Evolutionary conservation across 371 early-diverging fungal species (phyloP), one percentile per base, ranked within the genome.

Genomic region (Polyrhizophydium stewartii): DNA sequence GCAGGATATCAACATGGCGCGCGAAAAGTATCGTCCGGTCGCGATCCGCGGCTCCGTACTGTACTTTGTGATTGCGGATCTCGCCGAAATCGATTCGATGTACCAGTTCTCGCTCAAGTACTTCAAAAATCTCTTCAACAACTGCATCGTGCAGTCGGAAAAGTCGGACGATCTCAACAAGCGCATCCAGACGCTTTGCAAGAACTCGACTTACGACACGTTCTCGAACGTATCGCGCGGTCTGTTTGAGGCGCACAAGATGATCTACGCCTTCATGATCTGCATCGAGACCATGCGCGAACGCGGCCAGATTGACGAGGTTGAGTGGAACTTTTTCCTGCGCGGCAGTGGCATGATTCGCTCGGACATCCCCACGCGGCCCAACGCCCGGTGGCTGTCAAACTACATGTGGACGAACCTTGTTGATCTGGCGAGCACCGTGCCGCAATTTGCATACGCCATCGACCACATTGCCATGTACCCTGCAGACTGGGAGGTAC

Each of bases 101-200:
- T 83, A 83, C 58, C 81, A 80, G 58, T 83, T 83, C 62, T 79
- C 79, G 12, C 70, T 83, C 21, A 78, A 79, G 55, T 83, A 80
- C 67, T 83, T 83, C 65, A 80, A 79, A 55, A 76, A 75, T 51
- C 63, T 83, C 17, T 83, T 83, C 67, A 73, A 66, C 62, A 71
- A 70, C 58, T 77, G 76, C 52, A 83, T 83, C 50, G 50, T 70
- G 21, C 74, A 80, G n/a, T 68, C 74, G 31, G 75, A 74, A 55
- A 77, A 77, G 51, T 53, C 65, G 3, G 75, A 75, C 13, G 73
- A 80, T 52, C 59, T 83, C 16, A 69, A 69, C 40, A 27, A 50
- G 25, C 61, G 78, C 19, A 77, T 81, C 35, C 55, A 49, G 32
- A 70, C 70, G 6, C 64, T 82, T 7, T 79, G 82, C 67, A 73